Conservation (phyloP, 495 filamentous ascomycete species). For the Penicillium longicatenatum region DNA sequence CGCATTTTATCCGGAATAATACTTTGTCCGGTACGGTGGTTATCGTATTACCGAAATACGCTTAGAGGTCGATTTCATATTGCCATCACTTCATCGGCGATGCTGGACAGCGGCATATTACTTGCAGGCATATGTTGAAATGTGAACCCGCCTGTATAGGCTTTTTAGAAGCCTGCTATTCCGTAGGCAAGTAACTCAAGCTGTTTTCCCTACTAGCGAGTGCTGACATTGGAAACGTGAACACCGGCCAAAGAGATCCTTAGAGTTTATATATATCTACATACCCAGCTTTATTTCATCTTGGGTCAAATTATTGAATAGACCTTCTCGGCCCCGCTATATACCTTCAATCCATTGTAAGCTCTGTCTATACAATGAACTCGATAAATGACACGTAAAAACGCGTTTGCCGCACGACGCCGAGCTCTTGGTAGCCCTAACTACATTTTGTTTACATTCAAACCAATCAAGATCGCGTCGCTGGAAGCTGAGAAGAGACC, state of each 20-base stretch:
- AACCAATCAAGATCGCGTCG: constrained; percentile 11
- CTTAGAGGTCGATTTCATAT: constrained; percentile 11
- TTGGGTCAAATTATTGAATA: constrained; percentile 11
- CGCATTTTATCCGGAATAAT: constrained; percentile 26
- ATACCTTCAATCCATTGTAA: constrained; percentile 6
- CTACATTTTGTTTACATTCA: constrained; percentile 15
- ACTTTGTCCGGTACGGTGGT: constrained; percentile 16
- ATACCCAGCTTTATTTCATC: constrained; percentile 4
- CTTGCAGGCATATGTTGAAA: constrained; percentile 2
- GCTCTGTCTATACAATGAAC: constrained; percentile 6
- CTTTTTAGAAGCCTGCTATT: constrained; percentile 3
- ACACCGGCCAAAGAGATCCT: constrained; percentile 7
- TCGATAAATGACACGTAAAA: constrained; percentile 13
- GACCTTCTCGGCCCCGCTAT: constrained; percentile 6
- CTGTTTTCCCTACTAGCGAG: constrained; percentile 6
- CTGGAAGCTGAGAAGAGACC: constrained; percentile 11
- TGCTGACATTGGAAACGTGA: constrained; percentile 2
- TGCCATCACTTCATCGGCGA: constrained; percentile 11
- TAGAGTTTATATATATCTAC: constrained; percentile 10
- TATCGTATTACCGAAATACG: constrained; percentile 16
- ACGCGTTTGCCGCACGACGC: constrained; percentile 11
- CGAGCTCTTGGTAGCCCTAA: constrained; percentile 5
- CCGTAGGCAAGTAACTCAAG: constrained; percentile 3
- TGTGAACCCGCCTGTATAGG: not conserved
- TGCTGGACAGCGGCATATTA: constrained; percentile 4